A percentile compares a stretch with the other conserved stretches of the same genome.
These are phyloP conservation scores for Tricladium varicosporioides DNA, from an alignment of 2,329 filamentous ascomycete species.

Conservation along the genomic window DNA sequence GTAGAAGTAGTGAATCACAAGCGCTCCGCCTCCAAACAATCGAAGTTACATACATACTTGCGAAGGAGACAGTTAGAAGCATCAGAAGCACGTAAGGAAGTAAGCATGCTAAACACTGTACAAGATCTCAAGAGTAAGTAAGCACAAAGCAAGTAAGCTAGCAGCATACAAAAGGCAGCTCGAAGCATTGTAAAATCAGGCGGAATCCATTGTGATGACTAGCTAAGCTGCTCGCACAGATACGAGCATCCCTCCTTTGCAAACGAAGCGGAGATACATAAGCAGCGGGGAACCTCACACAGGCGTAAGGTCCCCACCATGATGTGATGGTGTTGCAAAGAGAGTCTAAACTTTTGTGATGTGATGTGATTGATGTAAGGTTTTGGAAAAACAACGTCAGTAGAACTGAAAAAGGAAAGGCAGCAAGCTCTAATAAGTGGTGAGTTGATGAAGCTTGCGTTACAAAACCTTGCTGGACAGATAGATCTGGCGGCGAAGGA, in stretches of 20 bases:
- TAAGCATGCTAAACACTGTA: background rate
- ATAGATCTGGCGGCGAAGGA: constrained; percentile 4
- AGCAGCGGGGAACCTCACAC: constrained; percentile 22
- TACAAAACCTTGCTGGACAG: background rate
- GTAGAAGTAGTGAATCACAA: too few species aligned
- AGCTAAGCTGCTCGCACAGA: constrained; percentile 3
- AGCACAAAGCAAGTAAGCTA: constrained; percentile 1
- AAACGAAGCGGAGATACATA: constrained; percentile 15
- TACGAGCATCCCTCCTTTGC: constrained; percentile 3
- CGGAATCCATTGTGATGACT: constrained; percentile 4
- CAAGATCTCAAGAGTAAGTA: background rate
- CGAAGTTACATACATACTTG: too few species aligned
- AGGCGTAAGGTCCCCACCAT: constrained; percentile 22
- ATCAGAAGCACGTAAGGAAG: background rate
- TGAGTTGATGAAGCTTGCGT: background rate
- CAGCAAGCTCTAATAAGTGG: constrained; percentile 4
- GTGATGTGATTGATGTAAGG: background rate
- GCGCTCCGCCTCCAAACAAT: too few species aligned
- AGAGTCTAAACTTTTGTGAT: constrained; percentile 32
- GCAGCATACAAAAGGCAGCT: background rate
- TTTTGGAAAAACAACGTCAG: constrained; percentile 20
- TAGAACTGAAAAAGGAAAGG: constrained; percentile 5
- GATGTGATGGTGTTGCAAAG: constrained; percentile 14
- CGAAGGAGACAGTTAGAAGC: background rate
- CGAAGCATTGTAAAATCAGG: background rate